Conservation (phyloP, 2,329 filamentous ascomycete species). For the Ophiocordyceps australis region DNA sequence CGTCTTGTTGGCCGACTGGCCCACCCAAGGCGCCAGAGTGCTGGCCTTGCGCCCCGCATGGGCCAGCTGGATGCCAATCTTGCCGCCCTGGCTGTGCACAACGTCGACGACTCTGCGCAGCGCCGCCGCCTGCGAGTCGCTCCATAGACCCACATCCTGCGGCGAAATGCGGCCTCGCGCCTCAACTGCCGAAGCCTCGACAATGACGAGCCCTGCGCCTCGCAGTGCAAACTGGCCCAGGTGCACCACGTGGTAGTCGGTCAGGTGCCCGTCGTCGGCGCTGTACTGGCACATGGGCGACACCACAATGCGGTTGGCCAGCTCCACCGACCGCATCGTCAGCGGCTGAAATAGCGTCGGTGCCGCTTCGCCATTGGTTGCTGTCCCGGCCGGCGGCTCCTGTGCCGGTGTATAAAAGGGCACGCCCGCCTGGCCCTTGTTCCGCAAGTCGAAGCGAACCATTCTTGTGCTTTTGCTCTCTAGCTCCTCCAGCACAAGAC, state of each 20-base stretch:
- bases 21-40: constrained; percentile 46
- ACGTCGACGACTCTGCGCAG: constrained; percentile 58
- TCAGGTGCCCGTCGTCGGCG: constrained; percentile 46
- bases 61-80: constrained; percentile 62
- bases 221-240: constrained; percentile 61
- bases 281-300: constrained; percentile 46
- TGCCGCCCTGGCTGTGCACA: constrained; percentile 59
- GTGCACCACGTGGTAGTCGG: constrained; percentile 69
- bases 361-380: constrained; percentile 17
- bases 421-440: constrained; percentile 22
- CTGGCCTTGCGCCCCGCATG: constrained; percentile 61
- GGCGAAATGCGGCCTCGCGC: constrained; percentile 71
- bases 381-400: constrained; percentile 28
- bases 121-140: constrained; percentile 62
- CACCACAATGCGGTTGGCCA: constrained; percentile 39
- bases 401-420: constrained; percentile 38
- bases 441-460: too few species aligned
- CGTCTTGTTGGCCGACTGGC: constrained; percentile 21
- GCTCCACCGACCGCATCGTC: constrained; percentile 29
- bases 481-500: too few species aligned
- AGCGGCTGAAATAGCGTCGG: constrained; percentile 40
- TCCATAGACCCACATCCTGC: constrained; percentile 65
- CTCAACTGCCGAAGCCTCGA: constrained; percentile 63
- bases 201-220: constrained; percentile 54
- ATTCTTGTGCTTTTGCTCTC: too few species aligned